Conservation (phyloP, 306 rosid genomes). For the Sicyos edulis region DNA sequence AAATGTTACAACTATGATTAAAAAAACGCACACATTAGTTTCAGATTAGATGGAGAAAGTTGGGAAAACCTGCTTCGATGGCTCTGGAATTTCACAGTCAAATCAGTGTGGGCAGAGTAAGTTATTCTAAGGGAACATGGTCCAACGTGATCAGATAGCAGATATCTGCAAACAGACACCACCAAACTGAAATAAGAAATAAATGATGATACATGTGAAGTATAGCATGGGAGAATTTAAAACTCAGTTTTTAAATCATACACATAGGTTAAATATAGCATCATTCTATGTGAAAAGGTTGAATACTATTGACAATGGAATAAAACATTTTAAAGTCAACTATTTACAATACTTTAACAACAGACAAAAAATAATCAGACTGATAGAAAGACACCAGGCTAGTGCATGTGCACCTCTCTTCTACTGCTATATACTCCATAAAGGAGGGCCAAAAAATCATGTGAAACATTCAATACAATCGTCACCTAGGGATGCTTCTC, state of each 20-base stretch:
- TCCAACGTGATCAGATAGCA: conserved; percentile 80
- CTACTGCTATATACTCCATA: conserved; percentile 29
- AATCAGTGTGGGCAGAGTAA: conserved; percentile 93
- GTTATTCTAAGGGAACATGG: conserved; percentile 85
- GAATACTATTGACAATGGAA: background rate
- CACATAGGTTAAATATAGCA: background rate
- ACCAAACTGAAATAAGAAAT: conserved; percentile 16
- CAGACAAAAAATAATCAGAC: background rate
- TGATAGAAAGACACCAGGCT: conserved; percentile 6
- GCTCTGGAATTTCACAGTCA: conserved; percentile 94
- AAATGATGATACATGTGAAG: background rate
- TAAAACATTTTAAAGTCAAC: background rate
- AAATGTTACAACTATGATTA: background rate
- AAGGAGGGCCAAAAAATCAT: conserved; percentile 32
- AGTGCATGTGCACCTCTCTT: conserved; percentile 29
- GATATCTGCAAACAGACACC: conserved; percentile 45
- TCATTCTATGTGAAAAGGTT: background rate
- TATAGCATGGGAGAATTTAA: background rate
- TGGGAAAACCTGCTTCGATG: conserved; percentile 86
- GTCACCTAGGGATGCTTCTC: conserved; percentile 98
- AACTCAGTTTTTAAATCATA: background rate
- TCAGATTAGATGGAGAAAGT: conserved; percentile 10
- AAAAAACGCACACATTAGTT: conserved; percentile 3
- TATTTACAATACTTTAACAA: background rate
- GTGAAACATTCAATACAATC: conserved; percentile 40